A percentile compares a stretch with the other conserved stretches of the same genome.
Evolutionary conservation across 2,329 filamentous ascomycete genomes (phyloP).

Genomic region (Sporothrix inflata): DNA sequence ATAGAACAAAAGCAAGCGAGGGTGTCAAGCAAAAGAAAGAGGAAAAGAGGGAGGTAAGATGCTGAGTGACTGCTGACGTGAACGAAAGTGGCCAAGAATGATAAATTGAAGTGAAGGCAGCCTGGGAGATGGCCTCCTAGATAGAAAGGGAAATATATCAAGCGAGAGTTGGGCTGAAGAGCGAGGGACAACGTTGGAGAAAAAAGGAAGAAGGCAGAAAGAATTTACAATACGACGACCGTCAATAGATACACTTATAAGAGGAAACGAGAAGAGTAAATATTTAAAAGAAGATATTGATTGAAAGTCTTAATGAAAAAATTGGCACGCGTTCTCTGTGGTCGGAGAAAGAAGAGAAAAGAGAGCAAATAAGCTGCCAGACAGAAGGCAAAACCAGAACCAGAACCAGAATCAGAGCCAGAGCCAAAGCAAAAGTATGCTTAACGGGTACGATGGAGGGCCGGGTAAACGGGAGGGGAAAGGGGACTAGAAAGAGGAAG

Average conservation of each 20-base stretch:
- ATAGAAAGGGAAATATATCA: background rate
- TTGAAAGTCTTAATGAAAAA: too few relatives aligned
- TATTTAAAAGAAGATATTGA: background rate
- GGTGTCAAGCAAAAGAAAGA: background rate
- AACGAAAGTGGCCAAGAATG: background rate
- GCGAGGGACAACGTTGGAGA: too few relatives aligned
- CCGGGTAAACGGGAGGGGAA: constrained; percentile 1
- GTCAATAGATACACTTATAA: too few relatives aligned
- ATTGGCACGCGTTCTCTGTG: background rate
- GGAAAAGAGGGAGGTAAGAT: background rate
- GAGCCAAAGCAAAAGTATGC: background rate
- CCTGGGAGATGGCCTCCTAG: background rate
- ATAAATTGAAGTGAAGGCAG: background rate
- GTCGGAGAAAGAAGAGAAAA: background rate
- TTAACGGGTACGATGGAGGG: background rate
- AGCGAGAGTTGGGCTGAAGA: background rate
- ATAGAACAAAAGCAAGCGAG: background rate
- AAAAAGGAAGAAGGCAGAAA: too few relatives aligned
- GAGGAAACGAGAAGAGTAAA: too few relatives aligned
- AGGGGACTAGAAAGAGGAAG: background rate
- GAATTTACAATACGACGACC: too few relatives aligned
- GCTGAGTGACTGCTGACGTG: background rate
- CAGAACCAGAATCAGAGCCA: background rate
- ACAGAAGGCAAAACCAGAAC: background rate
- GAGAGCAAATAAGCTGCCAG: background rate